phyloP scores from a whole-genome alignment of 2,329 filamentous ascomycete genomes.

The Dactylellina drechsleri region DNA sequence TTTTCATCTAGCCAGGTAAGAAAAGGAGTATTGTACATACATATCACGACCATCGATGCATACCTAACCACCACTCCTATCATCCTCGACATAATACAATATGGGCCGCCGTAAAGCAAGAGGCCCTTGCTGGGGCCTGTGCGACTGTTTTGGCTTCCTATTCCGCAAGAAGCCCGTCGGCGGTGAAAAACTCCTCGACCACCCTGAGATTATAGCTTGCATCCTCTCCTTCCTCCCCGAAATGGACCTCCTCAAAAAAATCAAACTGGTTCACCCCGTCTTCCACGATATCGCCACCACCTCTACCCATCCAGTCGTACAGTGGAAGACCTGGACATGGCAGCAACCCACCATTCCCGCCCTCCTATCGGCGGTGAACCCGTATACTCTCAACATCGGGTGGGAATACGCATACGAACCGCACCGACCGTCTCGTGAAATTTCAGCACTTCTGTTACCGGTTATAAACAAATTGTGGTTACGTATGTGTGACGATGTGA shows the following conservation, averaged over 20 bases:
- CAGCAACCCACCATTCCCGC: conserved; percentile 21
- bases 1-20: conserved; percentile 10
- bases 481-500: conserved; percentile 37
- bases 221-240: conserved; percentile 36
- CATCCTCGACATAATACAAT: conserved; percentile 1
- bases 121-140: conserved; percentile 44
- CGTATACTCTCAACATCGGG: conserved; percentile 29
- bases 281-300: conserved; percentile 35
- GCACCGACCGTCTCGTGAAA: conserved; percentile 38
- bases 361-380: not conserved
- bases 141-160: conserved; percentile 31
- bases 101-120: conserved; percentile 41
- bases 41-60: conserved; percentile 12
- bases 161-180: conserved; percentile 31
- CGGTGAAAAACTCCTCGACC: conserved; percentile 39
- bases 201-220: conserved; percentile 35
- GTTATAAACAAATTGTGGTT: conserved; percentile 48
- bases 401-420: conserved; percentile 38
- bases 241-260: conserved; percentile 25
- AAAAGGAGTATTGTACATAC: not conserved
- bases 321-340: conserved; percentile 48
- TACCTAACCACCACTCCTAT: conserved; percentile 11
- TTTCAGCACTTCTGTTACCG: conserved; percentile 18
- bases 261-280: conserved; percentile 35
- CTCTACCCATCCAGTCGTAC: conserved; percentile 21